Evolutionary conservation across 805 yeast genomes (phyloP).

Genomic region (Candida ficus): DNA sequence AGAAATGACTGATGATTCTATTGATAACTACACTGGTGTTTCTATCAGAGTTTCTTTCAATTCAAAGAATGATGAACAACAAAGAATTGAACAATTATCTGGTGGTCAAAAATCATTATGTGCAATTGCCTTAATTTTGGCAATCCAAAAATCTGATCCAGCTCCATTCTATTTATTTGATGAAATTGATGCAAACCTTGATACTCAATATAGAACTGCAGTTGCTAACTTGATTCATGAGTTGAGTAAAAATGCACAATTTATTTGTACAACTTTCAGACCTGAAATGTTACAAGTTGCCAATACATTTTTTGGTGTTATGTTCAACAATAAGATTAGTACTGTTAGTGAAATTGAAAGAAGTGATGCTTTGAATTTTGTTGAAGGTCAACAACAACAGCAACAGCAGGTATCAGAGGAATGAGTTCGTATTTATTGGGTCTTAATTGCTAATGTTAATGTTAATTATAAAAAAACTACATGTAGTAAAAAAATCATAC

Average conservation of each 20-base stretch:
- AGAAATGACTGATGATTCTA: constrained; percentile 15
- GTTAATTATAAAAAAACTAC: neutral
- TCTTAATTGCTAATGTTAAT: neutral
- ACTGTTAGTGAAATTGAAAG: constrained; percentile 64
- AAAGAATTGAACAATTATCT: constrained; percentile 82
- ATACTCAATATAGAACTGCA: constrained; percentile 83
- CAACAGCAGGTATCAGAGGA: constrained; percentile 7
- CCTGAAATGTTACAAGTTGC: constrained; percentile 89
- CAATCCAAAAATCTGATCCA: constrained; percentile 93
- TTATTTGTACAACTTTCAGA: constrained; percentile 93
- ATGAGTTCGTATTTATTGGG: neutral
- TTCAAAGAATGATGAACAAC: constrained; percentile 79
- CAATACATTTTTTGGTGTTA: constrained; percentile 82
- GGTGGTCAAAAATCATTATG: constrained; percentile 98
- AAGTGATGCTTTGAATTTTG: constrained; percentile 76
- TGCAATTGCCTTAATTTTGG: constrained; percentile 88
- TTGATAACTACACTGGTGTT: constrained; percentile 69
- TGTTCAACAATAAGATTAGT: constrained; percentile 77
- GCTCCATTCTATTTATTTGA: constrained; percentile 96
- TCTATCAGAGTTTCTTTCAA: constrained; percentile 87
- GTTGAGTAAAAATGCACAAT: constrained; percentile 71
- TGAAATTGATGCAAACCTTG: constrained; percentile 94
- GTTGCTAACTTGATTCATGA: constrained; percentile 73
- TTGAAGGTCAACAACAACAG: constrained; percentile 55
- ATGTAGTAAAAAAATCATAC: neutral